Conservation (phyloP, 352 stramenopile genomes). For the Discostella stelligera region DNA sequence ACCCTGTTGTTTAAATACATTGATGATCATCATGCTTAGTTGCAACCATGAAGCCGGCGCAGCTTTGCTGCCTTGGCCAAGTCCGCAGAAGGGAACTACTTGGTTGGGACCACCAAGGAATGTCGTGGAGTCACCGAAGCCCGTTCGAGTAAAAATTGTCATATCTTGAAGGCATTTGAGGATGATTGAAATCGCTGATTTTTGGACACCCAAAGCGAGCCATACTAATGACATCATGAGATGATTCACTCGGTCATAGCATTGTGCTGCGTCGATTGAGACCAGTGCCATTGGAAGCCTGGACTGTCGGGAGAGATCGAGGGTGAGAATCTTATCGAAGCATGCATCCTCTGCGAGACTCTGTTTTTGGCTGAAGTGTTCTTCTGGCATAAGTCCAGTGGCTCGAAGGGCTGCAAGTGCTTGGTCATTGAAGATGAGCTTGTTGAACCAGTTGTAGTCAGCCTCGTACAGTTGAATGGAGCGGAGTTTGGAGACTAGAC, state of each 20-base stretch:
- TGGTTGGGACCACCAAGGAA: background rate
- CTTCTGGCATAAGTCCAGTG: too few relatives aligned
- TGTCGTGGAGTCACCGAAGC: background rate
- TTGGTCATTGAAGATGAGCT: too few relatives aligned
- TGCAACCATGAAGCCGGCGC: constrained; percentile 5
- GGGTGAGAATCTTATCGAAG: background rate
- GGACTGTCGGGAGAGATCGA: background rate
- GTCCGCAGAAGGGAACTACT: background rate
- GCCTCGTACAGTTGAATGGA: too few relatives aligned
- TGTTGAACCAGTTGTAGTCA: too few relatives aligned
- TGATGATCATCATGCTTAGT: constrained; percentile 6
- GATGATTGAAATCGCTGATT: background rate
- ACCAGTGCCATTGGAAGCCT: background rate
- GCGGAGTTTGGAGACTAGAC: too few relatives aligned
- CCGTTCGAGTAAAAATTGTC: background rate
- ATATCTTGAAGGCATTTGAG: too few relatives aligned
- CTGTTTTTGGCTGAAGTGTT: too few relatives aligned
- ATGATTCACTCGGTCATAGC: constrained; percentile 2
- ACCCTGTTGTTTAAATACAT: background rate
- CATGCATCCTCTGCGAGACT: too few relatives aligned
- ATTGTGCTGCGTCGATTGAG: too few relatives aligned
- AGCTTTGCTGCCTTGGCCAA: constrained; percentile 5
- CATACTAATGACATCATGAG: constrained; percentile 8
- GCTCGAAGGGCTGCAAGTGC: too few relatives aligned
- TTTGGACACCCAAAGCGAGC: background rate